Base-by-base conservation (phyloP, 2,329 filamentous ascomycete genomes). In the Penicillium brasilianum region DNA sequence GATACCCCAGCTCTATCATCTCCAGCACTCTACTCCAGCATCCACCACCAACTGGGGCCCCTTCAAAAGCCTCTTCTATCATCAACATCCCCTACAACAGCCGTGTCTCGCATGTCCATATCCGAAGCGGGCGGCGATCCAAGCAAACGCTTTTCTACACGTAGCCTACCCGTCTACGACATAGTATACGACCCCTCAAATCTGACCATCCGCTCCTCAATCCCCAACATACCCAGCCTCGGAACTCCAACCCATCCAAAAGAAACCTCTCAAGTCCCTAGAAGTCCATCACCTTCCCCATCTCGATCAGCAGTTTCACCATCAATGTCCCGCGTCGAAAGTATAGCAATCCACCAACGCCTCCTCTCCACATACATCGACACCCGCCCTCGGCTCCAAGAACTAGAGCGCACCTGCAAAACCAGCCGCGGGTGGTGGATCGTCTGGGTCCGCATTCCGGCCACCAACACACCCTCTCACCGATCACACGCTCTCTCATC, bases 361-460 rank as follows among this genome's bases (percentile, higher is more conserved):
- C 82, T 89, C 43, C 74, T 89, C 28, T 82, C 82, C 59, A 87
- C 84, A 0, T 79, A 87, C 54, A 71, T 74, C n/a, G 80, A 81
- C 59, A 87, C 85, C 1, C 78, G 82, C 2, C 74, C 74, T 22
- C 75, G 74, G 1, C 65, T 72, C 1, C 72, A 76, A 9, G 85
- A 88, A 62, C 77, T 85, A 7, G 87, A 89, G 68, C 80, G 85
- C 34, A 88, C 84, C 0, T 84, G 83, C 72, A 89, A 88, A 73
- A 88, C 87, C 0, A 82, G 76, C 46, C 81, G 87, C n/a, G 85
- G 85, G 7, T 89, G 87, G 87, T 89, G 87, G 87, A 81, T 89
- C 2, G 83, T 88, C 22, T 89, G 87, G 87, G 83, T 88, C 73
- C 81, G 85, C 9, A 73, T 88, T 32, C 77, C 78, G 5, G 54